phyloP scores from a whole-genome alignment of 2,329 filamentous ascomycete species.

The Epichloe coenophiala region DNA sequence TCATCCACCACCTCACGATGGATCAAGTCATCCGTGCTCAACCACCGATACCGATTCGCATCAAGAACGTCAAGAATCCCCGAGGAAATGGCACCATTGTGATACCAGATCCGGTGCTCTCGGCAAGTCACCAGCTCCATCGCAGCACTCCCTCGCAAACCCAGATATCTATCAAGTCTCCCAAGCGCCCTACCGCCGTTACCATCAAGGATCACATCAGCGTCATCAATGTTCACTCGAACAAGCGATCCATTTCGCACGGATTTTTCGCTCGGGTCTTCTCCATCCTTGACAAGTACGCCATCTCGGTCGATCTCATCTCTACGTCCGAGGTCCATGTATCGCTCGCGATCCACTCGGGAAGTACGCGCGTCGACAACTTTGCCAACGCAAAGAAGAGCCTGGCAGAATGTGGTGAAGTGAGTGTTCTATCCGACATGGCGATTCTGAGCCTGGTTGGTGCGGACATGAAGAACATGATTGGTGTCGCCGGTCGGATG shows the following conservation, averaged over 20 bases:
- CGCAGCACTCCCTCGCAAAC: constrained; percentile 30
- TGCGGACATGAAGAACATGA: constrained; percentile 95
- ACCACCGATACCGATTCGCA: constrained; percentile 69
- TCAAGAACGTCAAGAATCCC: constrained; percentile 87
- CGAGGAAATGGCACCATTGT: constrained; percentile 67
- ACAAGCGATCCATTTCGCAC: constrained; percentile 90
- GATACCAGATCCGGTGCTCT: constrained; percentile 54
- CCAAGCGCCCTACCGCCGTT: constrained; percentile 72
- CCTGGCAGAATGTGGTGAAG: constrained; percentile 69
- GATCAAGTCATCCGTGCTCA: constrained; percentile 81
- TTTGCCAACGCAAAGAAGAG: constrained; percentile 58
- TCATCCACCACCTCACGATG: constrained; percentile 98
- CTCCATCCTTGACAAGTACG: constrained; percentile 72
- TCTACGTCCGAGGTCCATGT: constrained; percentile 95
- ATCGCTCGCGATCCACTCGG: constrained; percentile 87
- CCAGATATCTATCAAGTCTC: constrained; percentile 31
- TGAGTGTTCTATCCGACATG: constrained; percentile 85
- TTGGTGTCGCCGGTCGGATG: constrained; percentile 85
- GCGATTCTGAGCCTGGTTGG: constrained; percentile 91
- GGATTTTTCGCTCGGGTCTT: constrained; percentile 94
- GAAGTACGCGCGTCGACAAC: constrained; percentile 47
- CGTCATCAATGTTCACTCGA: constrained; percentile 95
- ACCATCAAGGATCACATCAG: constrained; percentile 97
- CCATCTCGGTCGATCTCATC: constrained; percentile 88
- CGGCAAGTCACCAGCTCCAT: constrained; percentile 44